Conservation (phyloP, 192 early-diverging fungal species). For the Phlyctochytrium planicorne region DNA sequence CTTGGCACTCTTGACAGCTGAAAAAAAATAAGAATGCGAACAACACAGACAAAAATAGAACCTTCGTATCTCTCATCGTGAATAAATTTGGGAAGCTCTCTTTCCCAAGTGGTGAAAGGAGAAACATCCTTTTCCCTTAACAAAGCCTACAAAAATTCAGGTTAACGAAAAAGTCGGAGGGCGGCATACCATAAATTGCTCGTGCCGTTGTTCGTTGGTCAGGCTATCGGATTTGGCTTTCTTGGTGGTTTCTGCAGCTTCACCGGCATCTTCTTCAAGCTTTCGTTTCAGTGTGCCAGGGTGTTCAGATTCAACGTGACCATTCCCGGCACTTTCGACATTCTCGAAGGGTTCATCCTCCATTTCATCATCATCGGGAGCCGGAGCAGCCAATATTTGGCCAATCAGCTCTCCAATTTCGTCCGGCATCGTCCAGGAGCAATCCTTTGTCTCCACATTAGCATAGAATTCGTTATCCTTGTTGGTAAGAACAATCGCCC, state of each 20-base stretch:
- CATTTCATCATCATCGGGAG: conserved; percentile 34
- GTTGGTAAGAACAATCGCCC: conserved; percentile 73
- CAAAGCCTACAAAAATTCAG: too few species aligned
- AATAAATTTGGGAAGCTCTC: conserved; percentile 65
- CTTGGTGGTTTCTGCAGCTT: too few species aligned
- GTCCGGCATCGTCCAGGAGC: conserved; percentile 69
- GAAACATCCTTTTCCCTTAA: conserved; percentile 67
- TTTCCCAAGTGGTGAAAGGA: conserved; percentile 76
- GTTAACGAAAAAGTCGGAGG: neutral
- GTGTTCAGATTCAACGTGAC: neutral
- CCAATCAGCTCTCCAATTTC: conserved; percentile 52
- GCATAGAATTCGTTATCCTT: conserved; percentile 75
- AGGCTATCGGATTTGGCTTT: conserved; percentile 21
- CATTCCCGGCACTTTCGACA: conserved; percentile 20
- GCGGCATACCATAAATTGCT: conserved; percentile 4
- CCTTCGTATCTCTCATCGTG: conserved; percentile 59
- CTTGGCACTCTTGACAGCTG: conserved; percentile 47
- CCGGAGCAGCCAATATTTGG: conserved; percentile 46
- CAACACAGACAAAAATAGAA: conserved; percentile 24
- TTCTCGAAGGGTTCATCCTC: conserved; percentile 28
- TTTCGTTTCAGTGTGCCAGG: neutral
- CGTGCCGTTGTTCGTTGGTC: conserved; percentile 30
- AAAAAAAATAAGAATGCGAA: conserved; percentile 16
- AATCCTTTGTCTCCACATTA: conserved; percentile 64
- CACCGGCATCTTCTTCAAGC: neutral